A percentile compares a stretch with the other conserved stretches of the same genome.
Evolutionary conservation across 1,139 yeast species (phyloP).

Genomic region (Scheffersomyces segobiensis): DNA sequence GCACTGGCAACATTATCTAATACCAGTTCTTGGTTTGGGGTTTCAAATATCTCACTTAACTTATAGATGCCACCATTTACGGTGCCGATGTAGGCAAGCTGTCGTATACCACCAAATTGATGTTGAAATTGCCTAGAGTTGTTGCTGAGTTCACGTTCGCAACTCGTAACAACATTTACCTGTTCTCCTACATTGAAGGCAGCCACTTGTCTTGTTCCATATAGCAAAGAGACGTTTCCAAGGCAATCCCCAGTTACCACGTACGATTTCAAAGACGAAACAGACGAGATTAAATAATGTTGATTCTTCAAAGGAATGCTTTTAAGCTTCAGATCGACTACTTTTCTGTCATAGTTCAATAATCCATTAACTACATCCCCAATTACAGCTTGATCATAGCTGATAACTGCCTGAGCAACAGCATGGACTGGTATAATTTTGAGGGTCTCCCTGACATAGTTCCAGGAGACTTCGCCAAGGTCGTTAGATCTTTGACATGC

Average conservation of each 20-base stretch:
- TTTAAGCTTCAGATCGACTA: conserved; percentile 1
- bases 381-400: conserved; percentile 10
- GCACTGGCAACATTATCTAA: conserved; percentile 5
- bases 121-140: neutral
- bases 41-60: conserved; percentile 2
- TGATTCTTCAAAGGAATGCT: conserved; percentile 4
- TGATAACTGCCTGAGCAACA: conserved; percentile 8
- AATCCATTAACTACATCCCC: conserved; percentile 26
- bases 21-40: conserved; percentile 7
- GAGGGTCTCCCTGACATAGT: neutral
- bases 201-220: conserved; percentile 8
- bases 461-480: neutral
- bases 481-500: conserved; percentile 1
- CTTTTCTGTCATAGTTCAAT: conserved; percentile 2
- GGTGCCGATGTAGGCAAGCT: conserved; percentile 33
- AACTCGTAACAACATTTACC: conserved; percentile 24
- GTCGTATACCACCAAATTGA: conserved; percentile 1
- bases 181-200: conserved; percentile 34
- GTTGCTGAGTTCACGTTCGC: neutral
- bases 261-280: conserved; percentile 6
- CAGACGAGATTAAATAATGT: conserved; percentile 17
- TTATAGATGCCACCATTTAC: conserved; percentile 35
- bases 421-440: conserved; percentile 9
- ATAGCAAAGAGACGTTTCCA: conserved; percentile 27
- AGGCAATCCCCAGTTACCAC: conserved; percentile 28